Conservation (phyloP, 2,329 filamentous ascomycete species). For the Macrophomina phaseolina region DNA sequence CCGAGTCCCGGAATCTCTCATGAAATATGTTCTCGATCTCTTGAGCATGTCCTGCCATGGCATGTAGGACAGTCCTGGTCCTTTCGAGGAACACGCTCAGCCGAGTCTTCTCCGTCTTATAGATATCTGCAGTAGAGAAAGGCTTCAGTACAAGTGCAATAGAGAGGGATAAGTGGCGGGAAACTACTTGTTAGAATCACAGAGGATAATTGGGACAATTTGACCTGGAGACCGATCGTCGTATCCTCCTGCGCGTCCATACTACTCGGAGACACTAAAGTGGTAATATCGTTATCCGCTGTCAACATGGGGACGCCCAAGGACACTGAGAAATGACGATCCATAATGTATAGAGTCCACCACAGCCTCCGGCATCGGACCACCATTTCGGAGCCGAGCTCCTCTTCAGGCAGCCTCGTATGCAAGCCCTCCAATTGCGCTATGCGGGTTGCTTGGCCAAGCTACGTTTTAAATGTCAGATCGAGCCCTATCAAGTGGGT, state of each 20-base stretch:
- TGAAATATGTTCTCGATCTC: neutral
- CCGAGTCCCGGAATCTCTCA: neutral
- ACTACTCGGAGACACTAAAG: neutral
- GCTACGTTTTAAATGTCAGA: neutral
- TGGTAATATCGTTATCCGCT: neutral
- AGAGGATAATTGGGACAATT: neutral
- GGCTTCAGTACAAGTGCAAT: too few relatives aligned
- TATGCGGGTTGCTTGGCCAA: constrained; percentile 1
- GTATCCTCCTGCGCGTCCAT: neutral
- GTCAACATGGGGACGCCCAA: neutral
- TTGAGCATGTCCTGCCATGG: constrained; percentile 2
- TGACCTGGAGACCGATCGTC: neutral
- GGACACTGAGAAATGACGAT: neutral
- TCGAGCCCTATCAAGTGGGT: neutral
- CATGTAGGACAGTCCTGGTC: neutral
- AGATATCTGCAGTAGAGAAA: neutral
- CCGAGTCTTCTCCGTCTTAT: constrained; percentile 3
- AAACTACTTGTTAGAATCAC: neutral
- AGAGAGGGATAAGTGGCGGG: neutral
- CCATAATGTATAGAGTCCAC: constrained; percentile 7
- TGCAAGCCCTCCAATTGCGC: constrained; percentile 2
- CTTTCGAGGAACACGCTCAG: constrained; percentile 1
- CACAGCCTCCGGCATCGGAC: neutral
- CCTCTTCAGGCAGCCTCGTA: constrained; percentile 2
- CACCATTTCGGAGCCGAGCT: neutral